Conservation (phyloP, 2,329 filamentous ascomycete species). For the Juglanconis oblonga region DNA sequence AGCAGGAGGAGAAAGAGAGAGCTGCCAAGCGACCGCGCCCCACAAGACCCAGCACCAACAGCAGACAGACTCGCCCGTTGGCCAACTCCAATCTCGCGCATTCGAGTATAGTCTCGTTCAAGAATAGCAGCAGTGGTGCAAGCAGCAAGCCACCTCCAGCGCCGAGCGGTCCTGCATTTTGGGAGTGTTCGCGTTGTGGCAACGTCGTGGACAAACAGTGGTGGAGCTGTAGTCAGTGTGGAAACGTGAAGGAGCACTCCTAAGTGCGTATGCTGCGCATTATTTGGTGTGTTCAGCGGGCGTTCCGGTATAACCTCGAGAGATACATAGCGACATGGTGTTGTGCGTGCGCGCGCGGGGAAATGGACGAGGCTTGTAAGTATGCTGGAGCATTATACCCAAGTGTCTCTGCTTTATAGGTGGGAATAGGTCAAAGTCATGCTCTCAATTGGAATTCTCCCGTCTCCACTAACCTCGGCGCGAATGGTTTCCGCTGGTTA, state of each 20-base stretch:
- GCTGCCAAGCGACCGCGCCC: conserved; percentile 10
- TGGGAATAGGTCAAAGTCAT: too few relatives aligned
- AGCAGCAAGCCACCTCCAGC: conserved; percentile 16
- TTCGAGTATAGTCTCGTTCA: conserved; percentile 18
- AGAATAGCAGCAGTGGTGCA: conserved; percentile 15
- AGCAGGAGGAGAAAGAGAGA: conserved; percentile 17
- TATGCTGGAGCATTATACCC: too few relatives aligned
- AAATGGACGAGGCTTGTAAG: too few relatives aligned
- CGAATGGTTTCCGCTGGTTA: too few relatives aligned
- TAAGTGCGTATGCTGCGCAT: conserved; percentile 6
- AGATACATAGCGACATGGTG: too few relatives aligned
- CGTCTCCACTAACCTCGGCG: too few relatives aligned
- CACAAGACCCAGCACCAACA: neutral
- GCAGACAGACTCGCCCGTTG: neutral
- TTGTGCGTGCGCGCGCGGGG: too few relatives aligned
- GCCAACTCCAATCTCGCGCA: conserved; percentile 10
- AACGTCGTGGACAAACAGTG: conserved; percentile 50
- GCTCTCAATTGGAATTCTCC: too few relatives aligned
- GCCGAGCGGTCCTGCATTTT: conserved; percentile 32
- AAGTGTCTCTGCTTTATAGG: too few relatives aligned
- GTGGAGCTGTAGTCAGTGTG: conserved; percentile 57
- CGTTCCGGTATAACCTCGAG: too few relatives aligned
- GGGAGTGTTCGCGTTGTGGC: conserved; percentile 52
- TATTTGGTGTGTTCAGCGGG: too few relatives aligned
- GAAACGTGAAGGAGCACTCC: conserved; percentile 51